Percentiles rank a stretch among this genome's conserved stretches.
These are phyloP conservation scores for Ogataea pignaliae DNA, from an alignment of 805 yeast species.

Conservation along the genomic window DNA sequence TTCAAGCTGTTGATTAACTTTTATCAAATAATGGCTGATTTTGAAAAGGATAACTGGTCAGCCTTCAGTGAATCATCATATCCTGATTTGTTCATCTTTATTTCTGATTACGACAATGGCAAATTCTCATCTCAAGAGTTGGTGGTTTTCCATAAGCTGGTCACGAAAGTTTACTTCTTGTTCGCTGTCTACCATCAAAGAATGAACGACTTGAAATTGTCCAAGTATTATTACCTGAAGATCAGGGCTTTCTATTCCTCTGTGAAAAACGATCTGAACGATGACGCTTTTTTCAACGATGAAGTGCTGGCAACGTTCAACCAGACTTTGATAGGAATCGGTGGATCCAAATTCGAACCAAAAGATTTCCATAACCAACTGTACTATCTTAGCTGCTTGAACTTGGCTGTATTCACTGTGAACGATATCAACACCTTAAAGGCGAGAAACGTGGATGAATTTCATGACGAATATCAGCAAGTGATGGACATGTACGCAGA, in stretches of 20 bases:
- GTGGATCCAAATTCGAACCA: conserved; percentile 19
- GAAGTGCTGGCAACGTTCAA: conserved; percentile 15
- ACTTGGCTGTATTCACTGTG: conserved; percentile 18
- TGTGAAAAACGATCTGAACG: conserved; percentile 13
- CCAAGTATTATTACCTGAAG: conserved; percentile 37
- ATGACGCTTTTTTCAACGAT: conserved; percentile 21
- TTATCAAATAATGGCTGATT: conserved; percentile 35
- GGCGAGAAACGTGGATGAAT: conserved; percentile 14
- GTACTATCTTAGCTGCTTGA: conserved; percentile 20
- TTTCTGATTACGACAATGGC: conserved; percentile 33
- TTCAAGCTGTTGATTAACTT: conserved; percentile 28
- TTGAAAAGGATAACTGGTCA: conserved; percentile 19
- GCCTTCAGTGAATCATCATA: conserved; percentile 3
- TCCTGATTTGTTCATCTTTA: conserved; percentile 25
- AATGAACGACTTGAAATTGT: conserved; percentile 31
- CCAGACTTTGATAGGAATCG: conserved; percentile 22
- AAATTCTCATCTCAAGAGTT: conserved; percentile 36
- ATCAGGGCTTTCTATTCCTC: conserved; percentile 26
- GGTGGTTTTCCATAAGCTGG: conserved; percentile 31
- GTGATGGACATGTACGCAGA: conserved; percentile 18
- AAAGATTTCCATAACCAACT: conserved; percentile 20
- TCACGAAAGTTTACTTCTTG: conserved; percentile 36
- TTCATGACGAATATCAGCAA: conserved; percentile 15
- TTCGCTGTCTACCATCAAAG: conserved; percentile 38
- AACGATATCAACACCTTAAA: conserved; percentile 16